Conservation (phyloP, 306 rosid species). For the Inga leiocalycina region DNA sequence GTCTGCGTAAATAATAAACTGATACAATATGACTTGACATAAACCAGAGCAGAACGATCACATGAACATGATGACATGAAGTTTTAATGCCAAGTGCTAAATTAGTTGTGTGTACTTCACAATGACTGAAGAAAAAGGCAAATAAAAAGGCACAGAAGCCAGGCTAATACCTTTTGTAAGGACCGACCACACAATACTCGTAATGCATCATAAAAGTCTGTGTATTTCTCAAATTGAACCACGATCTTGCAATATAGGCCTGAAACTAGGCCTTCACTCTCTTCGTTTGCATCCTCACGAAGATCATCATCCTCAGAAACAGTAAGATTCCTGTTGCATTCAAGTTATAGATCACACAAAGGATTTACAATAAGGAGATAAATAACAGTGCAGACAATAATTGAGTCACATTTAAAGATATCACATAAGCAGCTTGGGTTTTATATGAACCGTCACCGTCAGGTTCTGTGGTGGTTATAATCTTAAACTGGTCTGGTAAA, state of each 20-base stretch:
- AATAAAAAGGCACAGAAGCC: slow-evolving; percentile 1
- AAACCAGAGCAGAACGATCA: neutral
- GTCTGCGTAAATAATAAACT: slow-evolving; percentile 18
- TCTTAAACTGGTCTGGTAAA: neutral
- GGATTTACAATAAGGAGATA: slow-evolving; percentile 29
- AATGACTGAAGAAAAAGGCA: neutral
- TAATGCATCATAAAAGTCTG: slow-evolving; percentile 75
- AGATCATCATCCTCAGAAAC: slow-evolving; percentile 83
- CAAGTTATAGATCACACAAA: slow-evolving; percentile 32
- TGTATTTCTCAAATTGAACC: slow-evolving; percentile 83
- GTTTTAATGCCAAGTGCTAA: neutral
- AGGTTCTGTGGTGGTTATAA: neutral
- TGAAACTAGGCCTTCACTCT: slow-evolving; percentile 59
- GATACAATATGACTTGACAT: neutral
- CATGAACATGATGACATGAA: slow-evolving; percentile 18
- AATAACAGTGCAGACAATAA: neutral
- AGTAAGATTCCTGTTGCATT: slow-evolving; percentile 69
- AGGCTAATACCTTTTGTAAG: slow-evolving; percentile 70
- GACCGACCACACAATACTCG: slow-evolving; percentile 81
- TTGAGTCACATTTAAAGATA: neutral
- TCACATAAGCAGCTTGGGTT: slow-evolving; percentile 13
- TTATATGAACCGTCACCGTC: neutral
- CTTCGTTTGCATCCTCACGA: slow-evolving; percentile 67
- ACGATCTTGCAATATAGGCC: slow-evolving; percentile 91
- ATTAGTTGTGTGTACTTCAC: slow-evolving; percentile 8